Evolutionary conservation across 208 protist genomes (phyloP), one percentile per base, ranked within the genome.

Genomic region (Wallacemonas rigidus): DNA sequence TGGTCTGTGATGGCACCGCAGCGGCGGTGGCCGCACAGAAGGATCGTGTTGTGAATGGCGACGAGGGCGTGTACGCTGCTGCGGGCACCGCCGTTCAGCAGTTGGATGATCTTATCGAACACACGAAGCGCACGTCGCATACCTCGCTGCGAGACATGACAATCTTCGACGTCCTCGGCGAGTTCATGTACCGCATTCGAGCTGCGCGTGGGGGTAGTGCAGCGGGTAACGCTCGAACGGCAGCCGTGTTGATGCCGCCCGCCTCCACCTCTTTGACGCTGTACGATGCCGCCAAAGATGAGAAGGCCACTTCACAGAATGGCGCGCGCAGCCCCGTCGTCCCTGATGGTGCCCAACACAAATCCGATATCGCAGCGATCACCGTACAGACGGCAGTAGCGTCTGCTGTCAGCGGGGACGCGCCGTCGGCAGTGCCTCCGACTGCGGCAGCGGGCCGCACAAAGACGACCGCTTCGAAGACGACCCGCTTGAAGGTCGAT

Each of bases 141-240:
- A 48, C 60, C 40, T 65, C 60, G 12, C 40, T 65, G 15, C 36
- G 40, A 3, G 60, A 48, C 43, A 65, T 65, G 60, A 65, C 60
- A 3, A 8, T 65, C 14, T 5, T 65, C 11, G 60, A 65, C 17
- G 60, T 65, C 9, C 60, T 65, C 2, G 43, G 60, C 39, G 60
- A 65, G 60, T 65, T 65, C 40, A 65, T 65, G 60, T 51, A 65
- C 17, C 60, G 60, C 17, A 50, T 65, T 35, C 60, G 60, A 39
- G 60, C 60, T 8, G 60, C 40, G 15, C 60, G 60, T 9, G 60
- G 41, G 12, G 60, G 11, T n/a, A 39, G 4, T 0, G 60, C 38
- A 62, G 9, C 9, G 35, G 36, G 17, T 43, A n/a, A 62, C 56
- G 56, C 26, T 26, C 26, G 26, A 14, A 62, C 35, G 5, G 56